Conservation (phyloP, 176 grass and related monocot species). For the Puccinellia tenuiflora region DNA sequence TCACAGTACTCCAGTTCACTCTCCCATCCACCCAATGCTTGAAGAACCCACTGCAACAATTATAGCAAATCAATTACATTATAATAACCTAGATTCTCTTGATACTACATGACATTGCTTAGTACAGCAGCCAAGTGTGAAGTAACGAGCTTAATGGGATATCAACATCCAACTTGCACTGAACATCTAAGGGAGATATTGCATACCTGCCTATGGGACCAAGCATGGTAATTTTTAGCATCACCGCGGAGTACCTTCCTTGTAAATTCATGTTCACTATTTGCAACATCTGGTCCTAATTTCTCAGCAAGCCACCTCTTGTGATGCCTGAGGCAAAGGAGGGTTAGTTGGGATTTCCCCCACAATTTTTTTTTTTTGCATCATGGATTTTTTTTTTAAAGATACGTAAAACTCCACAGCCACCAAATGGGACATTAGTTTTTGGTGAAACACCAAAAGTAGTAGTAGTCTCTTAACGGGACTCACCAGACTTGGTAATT, state of each 20-base stretch:
- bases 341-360: not conserved
- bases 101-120: not conserved
- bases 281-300: conserved; percentile 64
- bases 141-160: not conserved
- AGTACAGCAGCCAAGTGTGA: not conserved
- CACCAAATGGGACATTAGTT: not conserved
- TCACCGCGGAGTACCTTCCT: conserved; percentile 54
- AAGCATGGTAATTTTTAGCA: conserved; percentile 96
- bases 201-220: conserved; percentile 94
- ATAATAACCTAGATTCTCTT: not conserved
- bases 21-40: conserved; percentile 91
- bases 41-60: conserved; percentile 84
- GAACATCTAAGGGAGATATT: not conserved
- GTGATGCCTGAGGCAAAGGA: conserved; percentile 62
- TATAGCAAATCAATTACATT: conserved; percentile 11
- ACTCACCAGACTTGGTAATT: conserved; percentile 97
- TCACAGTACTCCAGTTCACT: conserved; percentile 71
- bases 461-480: not conserved
- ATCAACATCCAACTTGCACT: not conserved
- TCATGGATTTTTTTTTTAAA: too few relatives aligned
- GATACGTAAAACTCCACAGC: conserved; percentile 6
- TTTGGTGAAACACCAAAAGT: not conserved
- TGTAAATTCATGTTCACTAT: conserved; percentile 76
- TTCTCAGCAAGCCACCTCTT: conserved; percentile 95
- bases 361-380: not conserved